phyloP scores from a whole-genome alignment of 2,329 filamentous ascomycete genomes.

The Talaromyces piceae region DNA sequence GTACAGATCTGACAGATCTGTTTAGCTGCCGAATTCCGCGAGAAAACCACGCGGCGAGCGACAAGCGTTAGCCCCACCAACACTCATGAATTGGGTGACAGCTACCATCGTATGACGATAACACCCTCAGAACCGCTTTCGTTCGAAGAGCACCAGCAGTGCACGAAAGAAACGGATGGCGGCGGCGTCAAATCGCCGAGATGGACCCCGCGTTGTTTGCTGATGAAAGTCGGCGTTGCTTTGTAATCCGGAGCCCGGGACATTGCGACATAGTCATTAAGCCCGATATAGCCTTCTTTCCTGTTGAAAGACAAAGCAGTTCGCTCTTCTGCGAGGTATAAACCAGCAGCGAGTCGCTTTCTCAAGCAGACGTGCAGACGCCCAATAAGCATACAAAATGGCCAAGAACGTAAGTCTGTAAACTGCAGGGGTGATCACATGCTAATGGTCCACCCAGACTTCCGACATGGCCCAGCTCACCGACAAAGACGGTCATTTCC shows the following conservation, averaged over 20 bases:
- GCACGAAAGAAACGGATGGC: no score
- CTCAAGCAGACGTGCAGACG: no score
- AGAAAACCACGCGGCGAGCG: no score
- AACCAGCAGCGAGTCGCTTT: no score
- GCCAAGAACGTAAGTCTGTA: neutral
- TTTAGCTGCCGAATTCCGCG: no score
- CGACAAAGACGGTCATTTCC: constrained; percentile 46
- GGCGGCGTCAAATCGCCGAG: no score
- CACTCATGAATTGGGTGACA: no score
- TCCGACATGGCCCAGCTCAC: constrained; percentile 17
- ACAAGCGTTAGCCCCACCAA: no score
- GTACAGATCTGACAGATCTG: no score
- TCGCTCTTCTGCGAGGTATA: neutral
- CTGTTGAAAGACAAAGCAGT: neutral
- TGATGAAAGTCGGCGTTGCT: neutral
- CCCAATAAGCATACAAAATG: neutral
- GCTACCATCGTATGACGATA: no score
- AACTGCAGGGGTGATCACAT: neutral
- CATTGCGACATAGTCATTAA: neutral
- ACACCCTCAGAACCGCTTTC: no score
- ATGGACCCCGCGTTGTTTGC: neutral
- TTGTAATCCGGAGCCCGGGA: neutral
- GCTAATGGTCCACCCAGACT: neutral
- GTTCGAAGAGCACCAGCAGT: no score
- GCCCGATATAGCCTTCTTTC: neutral